These are phyloP conservation scores for Lojkania enalia DNA, from an alignment of 2,329 filamentous ascomycete genomes.

Conservation along the genomic window DNA sequence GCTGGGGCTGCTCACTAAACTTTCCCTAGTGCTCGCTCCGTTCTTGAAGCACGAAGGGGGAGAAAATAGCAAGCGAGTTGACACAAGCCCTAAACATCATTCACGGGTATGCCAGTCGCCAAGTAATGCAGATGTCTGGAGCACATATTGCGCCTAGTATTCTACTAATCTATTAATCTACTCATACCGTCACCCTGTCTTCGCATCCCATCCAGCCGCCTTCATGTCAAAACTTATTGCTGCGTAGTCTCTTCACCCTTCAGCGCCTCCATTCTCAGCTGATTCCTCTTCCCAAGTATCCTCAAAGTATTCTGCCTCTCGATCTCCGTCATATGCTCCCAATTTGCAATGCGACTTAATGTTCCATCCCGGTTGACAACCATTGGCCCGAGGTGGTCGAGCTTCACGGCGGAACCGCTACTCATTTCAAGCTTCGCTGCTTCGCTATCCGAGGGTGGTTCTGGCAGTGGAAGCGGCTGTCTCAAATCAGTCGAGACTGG, in stretches of 20 bases:
- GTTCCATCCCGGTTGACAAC: slow-evolving; percentile 75
- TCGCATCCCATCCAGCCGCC: too few species aligned
- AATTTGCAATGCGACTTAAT: slow-evolving; percentile 72
- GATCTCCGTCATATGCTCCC: slow-evolving; percentile 69
- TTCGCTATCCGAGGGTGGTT: not conserved
- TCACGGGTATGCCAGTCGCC: too few species aligned
- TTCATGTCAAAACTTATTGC: slow-evolving; percentile 52
- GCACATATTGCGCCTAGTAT: too few species aligned
- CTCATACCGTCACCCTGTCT: too few species aligned
- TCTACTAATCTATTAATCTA: too few species aligned
- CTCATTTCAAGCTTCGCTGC: not conserved
- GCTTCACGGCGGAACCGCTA: slow-evolving; percentile 49
- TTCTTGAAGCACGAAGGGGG: too few species aligned
- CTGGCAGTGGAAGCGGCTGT: not conserved
- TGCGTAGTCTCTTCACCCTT: slow-evolving; percentile 51
- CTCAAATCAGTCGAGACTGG: too few species aligned
- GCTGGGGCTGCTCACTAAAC: too few species aligned
- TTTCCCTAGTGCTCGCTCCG: too few species aligned
- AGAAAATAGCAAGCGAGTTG: too few species aligned
- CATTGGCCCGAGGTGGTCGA: slow-evolving; percentile 72
- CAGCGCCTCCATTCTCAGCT: slow-evolving; percentile 62
- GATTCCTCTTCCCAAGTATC: slow-evolving; percentile 70
- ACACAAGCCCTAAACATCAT: too few species aligned
- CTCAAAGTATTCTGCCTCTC: slow-evolving; percentile 70
- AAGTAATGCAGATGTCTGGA: too few species aligned